Evolutionary conservation across 169 alveolate genomes (phyloP).

Genomic region (Ichthyophthirius multifiliis): DNA sequence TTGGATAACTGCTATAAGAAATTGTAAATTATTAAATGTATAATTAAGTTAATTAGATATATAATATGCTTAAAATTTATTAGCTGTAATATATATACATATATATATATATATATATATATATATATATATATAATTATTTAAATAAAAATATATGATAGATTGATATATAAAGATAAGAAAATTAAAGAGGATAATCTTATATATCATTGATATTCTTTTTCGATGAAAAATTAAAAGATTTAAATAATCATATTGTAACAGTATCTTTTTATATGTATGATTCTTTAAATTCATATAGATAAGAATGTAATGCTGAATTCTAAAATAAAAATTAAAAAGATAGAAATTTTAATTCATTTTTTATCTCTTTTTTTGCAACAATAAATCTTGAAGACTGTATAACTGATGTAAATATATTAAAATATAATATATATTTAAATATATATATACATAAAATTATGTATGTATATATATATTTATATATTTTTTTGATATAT

Average conservation of each 20-base stretch:
- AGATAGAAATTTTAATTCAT: background rate
- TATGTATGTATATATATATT: too few relatives aligned
- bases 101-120: background rate
- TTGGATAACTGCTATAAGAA: background rate
- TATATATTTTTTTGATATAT: background rate
- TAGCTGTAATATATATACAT: background rate
- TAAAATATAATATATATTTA: background rate
- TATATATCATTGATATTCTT: background rate
- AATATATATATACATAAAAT: background rate
- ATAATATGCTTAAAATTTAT: background rate
- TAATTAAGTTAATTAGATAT: background rate
- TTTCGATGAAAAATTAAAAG: background rate
- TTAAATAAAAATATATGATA: background rate
- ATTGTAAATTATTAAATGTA: too few relatives aligned
- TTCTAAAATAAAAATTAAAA: background rate
- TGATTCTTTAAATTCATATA: background rate
- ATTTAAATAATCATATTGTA: background rate
- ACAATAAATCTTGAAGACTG: background rate
- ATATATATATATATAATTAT: background rate
- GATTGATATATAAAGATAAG: constrained; percentile 1
- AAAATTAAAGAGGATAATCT: background rate
- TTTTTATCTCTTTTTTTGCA: background rate
- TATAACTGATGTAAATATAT: background rate
- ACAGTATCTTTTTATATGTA: background rate
- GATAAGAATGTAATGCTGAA: constrained; percentile 4